A percentile compares a stretch with the other conserved stretches of the same genome.
phyloP scores from a whole-genome alignment of 148 eudicot species.

The Rhododendron mucronatum region DNA sequence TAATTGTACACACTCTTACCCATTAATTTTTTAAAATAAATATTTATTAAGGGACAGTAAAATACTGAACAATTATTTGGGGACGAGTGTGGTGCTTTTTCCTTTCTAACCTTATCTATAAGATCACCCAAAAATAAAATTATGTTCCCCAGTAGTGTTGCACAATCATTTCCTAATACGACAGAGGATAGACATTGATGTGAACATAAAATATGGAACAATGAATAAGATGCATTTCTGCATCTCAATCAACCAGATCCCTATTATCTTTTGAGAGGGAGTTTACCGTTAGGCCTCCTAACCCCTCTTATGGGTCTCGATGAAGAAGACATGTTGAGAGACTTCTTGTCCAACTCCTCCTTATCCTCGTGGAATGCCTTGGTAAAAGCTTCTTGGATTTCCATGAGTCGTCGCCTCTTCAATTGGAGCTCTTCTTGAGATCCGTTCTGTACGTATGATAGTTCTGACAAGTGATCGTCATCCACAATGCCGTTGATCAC shows the following conservation, averaged over 20 bases:
- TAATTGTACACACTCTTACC: too few relatives aligned
- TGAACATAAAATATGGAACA: neutral
- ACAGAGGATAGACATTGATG: neutral
- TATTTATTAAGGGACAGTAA: too few relatives aligned
- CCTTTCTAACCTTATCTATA: too few relatives aligned
- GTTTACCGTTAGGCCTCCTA: constrained; percentile 28
- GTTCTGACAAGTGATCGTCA: constrained; percentile 45
- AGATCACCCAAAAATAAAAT: too few relatives aligned
- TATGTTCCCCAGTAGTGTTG: too few relatives aligned
- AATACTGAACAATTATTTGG: too few relatives aligned
- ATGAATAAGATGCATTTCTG: neutral
- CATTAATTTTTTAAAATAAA: too few relatives aligned
- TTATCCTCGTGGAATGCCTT: constrained; percentile 62
- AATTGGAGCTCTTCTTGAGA: constrained; percentile 49
- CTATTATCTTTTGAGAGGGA: constrained; percentile 22
- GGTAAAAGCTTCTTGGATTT: constrained; percentile 49
- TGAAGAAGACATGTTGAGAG: constrained; percentile 40
- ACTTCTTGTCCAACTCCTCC: constrained; percentile 36
- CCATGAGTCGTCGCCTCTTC: constrained; percentile 54
- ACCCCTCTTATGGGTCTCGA: constrained; percentile 27
- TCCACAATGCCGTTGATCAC: constrained; percentile 65
- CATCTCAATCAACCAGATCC: too few relatives aligned
- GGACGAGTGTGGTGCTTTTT: too few relatives aligned
- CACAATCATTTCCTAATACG: too few relatives aligned
- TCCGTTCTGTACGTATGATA: constrained; percentile 41